These are phyloP conservation scores for Drosera spatulata DNA, from an alignment of 179 eudicot species.

Conservation along the genomic window DNA sequence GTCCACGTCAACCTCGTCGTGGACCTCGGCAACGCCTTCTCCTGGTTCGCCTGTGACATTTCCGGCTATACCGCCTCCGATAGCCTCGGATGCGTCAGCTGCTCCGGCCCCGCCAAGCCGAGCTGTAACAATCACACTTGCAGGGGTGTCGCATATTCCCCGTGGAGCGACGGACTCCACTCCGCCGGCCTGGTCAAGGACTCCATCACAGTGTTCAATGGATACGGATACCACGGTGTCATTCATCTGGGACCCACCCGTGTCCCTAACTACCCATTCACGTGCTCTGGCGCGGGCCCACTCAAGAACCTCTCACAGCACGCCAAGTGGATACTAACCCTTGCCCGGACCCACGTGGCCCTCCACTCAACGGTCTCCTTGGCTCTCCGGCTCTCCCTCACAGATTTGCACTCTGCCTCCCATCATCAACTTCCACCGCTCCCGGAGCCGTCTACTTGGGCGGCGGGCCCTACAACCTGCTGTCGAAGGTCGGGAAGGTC, in stretches of 20 bases:
- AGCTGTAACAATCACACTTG: too few relatives aligned
- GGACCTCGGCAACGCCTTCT: slow-evolving; percentile 9
- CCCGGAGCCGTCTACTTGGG: slow-evolving; percentile 44
- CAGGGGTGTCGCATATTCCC: too few relatives aligned
- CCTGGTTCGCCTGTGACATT: slow-evolving; percentile 7
- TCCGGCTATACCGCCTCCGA: slow-evolving; percentile 7
- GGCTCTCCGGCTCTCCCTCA: slow-evolving; percentile 13
- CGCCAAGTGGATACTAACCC: slow-evolving; percentile 29
- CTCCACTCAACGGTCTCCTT: slow-evolving; percentile 23
- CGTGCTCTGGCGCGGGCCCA: slow-evolving; percentile 23
- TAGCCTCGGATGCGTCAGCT: neutral
- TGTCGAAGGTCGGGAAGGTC: too few relatives aligned
- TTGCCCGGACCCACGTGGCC: slow-evolving; percentile 16
- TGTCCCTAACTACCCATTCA: slow-evolving; percentile 17
- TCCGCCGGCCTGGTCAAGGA: too few relatives aligned
- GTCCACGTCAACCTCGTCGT: slow-evolving; percentile 3
- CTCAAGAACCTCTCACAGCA: slow-evolving; percentile 19
- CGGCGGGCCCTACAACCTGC: slow-evolving; percentile 27
- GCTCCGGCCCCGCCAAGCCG: neutral
- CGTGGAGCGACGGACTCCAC: too few relatives aligned
- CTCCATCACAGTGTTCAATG: too few relatives aligned
- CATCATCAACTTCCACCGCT: slow-evolving; percentile 13
- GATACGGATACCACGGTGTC: too few relatives aligned
- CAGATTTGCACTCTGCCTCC: slow-evolving; percentile 40
- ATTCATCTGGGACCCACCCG: too few relatives aligned